Evolutionary conservation across 2,329 filamentous ascomycete species (phyloP).

Genomic region (Fusarium oligoseptatum): DNA sequence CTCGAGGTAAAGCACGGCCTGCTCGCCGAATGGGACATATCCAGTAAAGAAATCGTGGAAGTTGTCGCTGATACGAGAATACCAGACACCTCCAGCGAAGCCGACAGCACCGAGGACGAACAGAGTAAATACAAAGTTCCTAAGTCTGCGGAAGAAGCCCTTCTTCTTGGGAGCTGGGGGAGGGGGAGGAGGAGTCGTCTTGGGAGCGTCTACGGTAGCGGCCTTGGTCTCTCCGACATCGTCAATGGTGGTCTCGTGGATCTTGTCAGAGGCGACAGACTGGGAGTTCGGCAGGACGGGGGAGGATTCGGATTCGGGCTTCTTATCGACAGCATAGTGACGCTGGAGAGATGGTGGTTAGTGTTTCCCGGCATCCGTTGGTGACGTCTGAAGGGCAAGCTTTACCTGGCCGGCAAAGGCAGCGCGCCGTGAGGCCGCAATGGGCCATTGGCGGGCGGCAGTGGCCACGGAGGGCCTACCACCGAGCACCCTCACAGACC

Average conservation of each 20-base stretch:
- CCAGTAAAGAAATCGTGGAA: slow-evolving; percentile 99
- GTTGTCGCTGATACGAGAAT: slow-evolving; percentile 93
- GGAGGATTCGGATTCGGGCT: slow-evolving; percentile 62
- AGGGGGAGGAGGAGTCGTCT: slow-evolving; percentile 39
- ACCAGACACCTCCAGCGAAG: slow-evolving; percentile 91
- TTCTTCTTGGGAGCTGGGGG: slow-evolving; percentile 61
- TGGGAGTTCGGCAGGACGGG: slow-evolving; percentile 67
- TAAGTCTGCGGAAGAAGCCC: slow-evolving; percentile 78
- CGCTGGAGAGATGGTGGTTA: slow-evolving; percentile 60
- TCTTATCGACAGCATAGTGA: slow-evolving; percentile 68
- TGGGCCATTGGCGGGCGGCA: slow-evolving; percentile 71
- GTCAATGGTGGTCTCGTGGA: slow-evolving; percentile 54
- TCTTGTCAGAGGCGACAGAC: slow-evolving; percentile 63
- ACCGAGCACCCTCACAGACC: slow-evolving; percentile 72
- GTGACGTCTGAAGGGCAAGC: slow-evolving; percentile 54
- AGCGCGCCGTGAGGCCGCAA: slow-evolving; percentile 53
- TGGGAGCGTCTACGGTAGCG: slow-evolving; percentile 57
- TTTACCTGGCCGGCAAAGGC: slow-evolving; percentile 50
- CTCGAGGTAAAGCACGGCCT: slow-evolving; percentile 94
- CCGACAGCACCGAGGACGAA: slow-evolving; percentile 81
- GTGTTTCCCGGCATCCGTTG: slow-evolving; percentile 46
- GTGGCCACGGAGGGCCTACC: slow-evolving; percentile 66
- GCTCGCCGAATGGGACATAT: slow-evolving; percentile 94
- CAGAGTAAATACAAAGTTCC: slow-evolving; percentile 82
- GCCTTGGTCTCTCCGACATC: slow-evolving; percentile 56